These are phyloP conservation scores for Trichoderma reesei DNA, from an alignment of 495 filamentous ascomycete species.

Conservation along the genomic window DNA sequence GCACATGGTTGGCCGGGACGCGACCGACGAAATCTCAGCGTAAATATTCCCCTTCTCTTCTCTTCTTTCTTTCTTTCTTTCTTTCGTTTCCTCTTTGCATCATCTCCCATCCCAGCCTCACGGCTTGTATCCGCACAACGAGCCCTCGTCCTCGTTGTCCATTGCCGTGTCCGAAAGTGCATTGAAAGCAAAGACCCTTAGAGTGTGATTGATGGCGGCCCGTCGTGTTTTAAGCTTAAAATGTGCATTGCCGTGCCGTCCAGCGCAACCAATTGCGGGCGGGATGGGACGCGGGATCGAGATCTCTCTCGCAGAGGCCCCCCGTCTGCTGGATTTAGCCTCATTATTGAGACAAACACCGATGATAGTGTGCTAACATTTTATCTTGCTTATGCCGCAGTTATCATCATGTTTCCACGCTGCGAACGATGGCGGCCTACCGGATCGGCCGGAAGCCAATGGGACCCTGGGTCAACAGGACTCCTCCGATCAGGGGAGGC, in stretches of 20 bases:
- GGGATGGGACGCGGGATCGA: neutral
- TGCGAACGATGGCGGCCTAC: constrained; percentile 59
- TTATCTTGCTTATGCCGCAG: constrained; percentile 28
- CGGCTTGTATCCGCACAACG: neutral
- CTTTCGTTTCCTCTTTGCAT: neutral
- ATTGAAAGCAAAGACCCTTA: neutral
- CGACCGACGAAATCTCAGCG: constrained; percentile 43
- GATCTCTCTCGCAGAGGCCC: neutral
- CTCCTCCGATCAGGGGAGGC: constrained; percentile 77
- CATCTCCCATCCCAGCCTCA: neutral
- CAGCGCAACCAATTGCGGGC: neutral
- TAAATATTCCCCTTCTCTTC: constrained; percentile 11
- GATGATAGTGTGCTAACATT: constrained; percentile 16
- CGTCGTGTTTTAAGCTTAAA: constrained; percentile 6
- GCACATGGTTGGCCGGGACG: constrained; percentile 43
- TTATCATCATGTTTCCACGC: constrained; percentile 60
- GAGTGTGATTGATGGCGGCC: neutral
- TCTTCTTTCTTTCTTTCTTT: neutral
- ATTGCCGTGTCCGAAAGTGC: neutral
- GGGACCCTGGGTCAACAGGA: constrained; percentile 66
- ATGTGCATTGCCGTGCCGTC: neutral
- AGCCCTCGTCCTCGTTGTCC: neutral
- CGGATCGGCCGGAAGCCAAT: constrained; percentile 64
- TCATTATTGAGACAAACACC: neutral
- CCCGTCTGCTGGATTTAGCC: neutral